A percentile compares a stretch with the other conserved stretches of the same genome.
phyloP scores from a whole-genome alignment of 2,329 filamentous ascomycete species.

The Aspergillus piperis region DNA sequence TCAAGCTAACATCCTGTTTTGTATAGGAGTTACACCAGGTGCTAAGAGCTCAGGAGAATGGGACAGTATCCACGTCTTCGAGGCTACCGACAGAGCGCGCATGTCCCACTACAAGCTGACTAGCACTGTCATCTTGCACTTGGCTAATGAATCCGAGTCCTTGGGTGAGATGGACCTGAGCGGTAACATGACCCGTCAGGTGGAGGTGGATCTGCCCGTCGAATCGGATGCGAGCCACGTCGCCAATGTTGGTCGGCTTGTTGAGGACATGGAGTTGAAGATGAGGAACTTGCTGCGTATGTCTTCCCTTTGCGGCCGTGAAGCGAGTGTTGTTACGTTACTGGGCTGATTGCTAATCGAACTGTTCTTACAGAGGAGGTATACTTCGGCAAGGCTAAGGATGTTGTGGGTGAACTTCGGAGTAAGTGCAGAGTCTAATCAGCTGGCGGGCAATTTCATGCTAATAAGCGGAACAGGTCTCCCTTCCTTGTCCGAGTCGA shows the following conservation, averaged over 20 bases:
- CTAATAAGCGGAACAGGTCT: conserved; percentile 52
- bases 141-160: conserved; percentile 67
- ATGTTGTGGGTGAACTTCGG: conserved; percentile 92
- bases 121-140: conserved; percentile 89
- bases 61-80: conserved; percentile 99
- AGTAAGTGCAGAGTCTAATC: conserved; percentile 54
- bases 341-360: conserved; percentile 17
- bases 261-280: conserved; percentile 99
- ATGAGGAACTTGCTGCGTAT: conserved; percentile 89
- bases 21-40: conserved; percentile 64
- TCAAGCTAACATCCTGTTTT: neutral
- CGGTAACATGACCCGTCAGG: conserved; percentile 96
- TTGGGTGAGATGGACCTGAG: conserved; percentile 88
- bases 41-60: conserved; percentile 76
- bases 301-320: conserved; percentile 21
- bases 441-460: conserved; percentile 1
- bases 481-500: conserved; percentile 78
- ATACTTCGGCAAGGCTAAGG: conserved; percentile 99
- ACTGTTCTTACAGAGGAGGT: conserved; percentile 68
- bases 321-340: neutral
- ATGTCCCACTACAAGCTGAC: conserved; percentile 97
- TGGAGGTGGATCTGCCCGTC: conserved; percentile 86
- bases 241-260: conserved; percentile 87
- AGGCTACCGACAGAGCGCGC: conserved; percentile 88
- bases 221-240: conserved; percentile 92